These are phyloP conservation scores for Trichocladium uniseriatum DNA, from an alignment of 495 filamentous ascomycete species.

Conservation along the genomic window DNA sequence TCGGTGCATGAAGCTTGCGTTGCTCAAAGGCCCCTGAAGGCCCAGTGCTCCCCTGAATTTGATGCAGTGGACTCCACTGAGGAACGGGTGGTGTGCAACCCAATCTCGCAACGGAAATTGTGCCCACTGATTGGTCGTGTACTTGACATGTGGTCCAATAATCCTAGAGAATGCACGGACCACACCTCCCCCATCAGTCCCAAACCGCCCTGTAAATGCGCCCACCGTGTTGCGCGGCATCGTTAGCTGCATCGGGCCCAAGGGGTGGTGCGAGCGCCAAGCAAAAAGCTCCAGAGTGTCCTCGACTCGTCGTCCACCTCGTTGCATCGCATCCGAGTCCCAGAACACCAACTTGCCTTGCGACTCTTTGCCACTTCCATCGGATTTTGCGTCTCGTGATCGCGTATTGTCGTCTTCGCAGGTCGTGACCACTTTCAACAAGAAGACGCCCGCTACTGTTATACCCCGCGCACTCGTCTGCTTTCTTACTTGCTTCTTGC, in stretches of 20 bases:
- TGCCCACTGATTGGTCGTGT: slow-evolving; percentile 11
- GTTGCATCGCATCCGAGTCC: not conserved
- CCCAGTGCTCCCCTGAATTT: no score
- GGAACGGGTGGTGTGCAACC: not conserved
- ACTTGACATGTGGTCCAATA: slow-evolving; percentile 9
- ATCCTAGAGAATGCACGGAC: slow-evolving; percentile 6
- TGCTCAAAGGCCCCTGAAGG: no score
- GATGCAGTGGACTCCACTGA: no score
- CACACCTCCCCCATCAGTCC: not conserved
- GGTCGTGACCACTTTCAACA: not conserved
- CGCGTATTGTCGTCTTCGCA: not conserved
- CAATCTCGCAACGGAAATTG: slow-evolving; percentile 26
- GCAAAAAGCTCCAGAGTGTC: slow-evolving; percentile 13
- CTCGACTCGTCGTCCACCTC: slow-evolving; percentile 1
- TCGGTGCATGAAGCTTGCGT: no score
- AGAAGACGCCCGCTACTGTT: not conserved
- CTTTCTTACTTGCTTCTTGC: slow-evolving; percentile 17
- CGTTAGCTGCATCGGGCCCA: not conserved
- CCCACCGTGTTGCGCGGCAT: not conserved
- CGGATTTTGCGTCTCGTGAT: slow-evolving; percentile 3
- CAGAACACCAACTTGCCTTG: not conserved
- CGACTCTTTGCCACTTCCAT: slow-evolving; percentile 3
- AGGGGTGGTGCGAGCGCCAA: not conserved
- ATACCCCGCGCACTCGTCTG: not conserved
- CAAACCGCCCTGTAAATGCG: not conserved